Evolutionary conservation across 2,329 filamentous ascomycete genomes (phyloP), one percentile per base, ranked within the genome.

Genomic region (Stachybotrys echinatus): DNA sequence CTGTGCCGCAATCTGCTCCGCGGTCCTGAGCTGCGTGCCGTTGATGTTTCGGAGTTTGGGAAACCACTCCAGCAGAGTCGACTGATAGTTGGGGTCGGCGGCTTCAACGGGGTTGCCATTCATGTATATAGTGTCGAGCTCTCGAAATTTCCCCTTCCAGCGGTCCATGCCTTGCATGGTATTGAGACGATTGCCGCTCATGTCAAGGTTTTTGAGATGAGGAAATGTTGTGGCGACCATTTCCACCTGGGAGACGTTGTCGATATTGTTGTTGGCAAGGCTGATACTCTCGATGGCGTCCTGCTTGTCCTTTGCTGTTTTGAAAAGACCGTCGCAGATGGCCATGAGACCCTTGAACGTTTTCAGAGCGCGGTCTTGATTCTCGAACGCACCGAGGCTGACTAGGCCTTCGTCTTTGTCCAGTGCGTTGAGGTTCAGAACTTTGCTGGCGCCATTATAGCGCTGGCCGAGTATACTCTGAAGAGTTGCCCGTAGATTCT

Each of bases 311-410:
- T 85, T 76, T 12, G 79, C 64, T 2, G 80, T 85, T 57, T 86
- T 84, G 72, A 96, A 95, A 18, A 87, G 79, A 53, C 82, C 74
- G 48, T 95, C 85, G 65, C 89, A 91, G 44, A 96, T 84, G 52
- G 83, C 84, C 88, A 97, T 95, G 54, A 97, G 76, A 2, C 89
- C 92, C 48, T 88, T 89, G 71, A 97, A 96, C 54, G 96, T 88
- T 66, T 96, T 99, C 55, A 87, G 81, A 43, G 88, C 84, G 1
- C 84, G 85, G 4, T 85, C 83, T 51, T 79, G 81, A 52, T 74
- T 82, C 54, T 83, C 80, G 64, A 95, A 91, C 61, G 92, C 87
- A 37, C 88, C 88, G 68, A 91, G 84, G 40, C 80, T 75, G 48
- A 84, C 75, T 5, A 97, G 79, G 51, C 85, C 81, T 2, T 82